Percentiles rank a stretch among this genome's conserved stretches.
Evolutionary conservation across 345 rosid genomes (phyloP).

Genomic region (Gossypium australe): DNA sequence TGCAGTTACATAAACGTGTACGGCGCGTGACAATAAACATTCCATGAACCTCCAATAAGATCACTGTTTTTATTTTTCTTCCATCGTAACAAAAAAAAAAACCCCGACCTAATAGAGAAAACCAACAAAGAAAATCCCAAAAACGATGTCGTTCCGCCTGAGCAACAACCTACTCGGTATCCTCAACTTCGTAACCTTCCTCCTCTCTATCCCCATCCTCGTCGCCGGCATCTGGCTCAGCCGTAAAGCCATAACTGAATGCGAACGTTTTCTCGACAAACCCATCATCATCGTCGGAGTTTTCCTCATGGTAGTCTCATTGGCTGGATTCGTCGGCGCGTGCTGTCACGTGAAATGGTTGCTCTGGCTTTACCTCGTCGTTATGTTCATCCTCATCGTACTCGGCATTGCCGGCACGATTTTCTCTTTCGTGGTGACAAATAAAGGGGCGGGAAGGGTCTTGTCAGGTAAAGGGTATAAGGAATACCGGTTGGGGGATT

Average conservation of each 20-base stretch:
- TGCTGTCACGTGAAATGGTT: not conserved
- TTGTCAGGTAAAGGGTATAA: slow-evolving; percentile 57
- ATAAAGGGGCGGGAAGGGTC: slow-evolving; percentile 66
- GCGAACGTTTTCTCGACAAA: slow-evolving; percentile 69
- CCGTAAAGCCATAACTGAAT: slow-evolving; percentile 50
- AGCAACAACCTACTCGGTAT: slow-evolving; percentile 73
- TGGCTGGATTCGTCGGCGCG: slow-evolving; percentile 47
- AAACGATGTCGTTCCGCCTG: slow-evolving; percentile 29
- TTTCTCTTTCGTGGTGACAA: slow-evolving; percentile 72
- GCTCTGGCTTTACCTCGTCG: slow-evolving; percentile 18
- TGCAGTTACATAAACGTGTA: not conserved
- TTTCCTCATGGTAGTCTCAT: slow-evolving; percentile 61
- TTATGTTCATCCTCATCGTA: slow-evolving; percentile 68
- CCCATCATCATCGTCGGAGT: slow-evolving; percentile 71
- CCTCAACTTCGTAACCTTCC: slow-evolving; percentile 66
- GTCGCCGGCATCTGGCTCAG: slow-evolving; percentile 67
- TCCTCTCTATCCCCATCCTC: slow-evolving; percentile 79
- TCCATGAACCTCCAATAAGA: not conserved
- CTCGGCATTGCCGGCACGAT: slow-evolving; percentile 60
- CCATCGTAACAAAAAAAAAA: not conserved
- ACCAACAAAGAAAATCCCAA: not conserved
- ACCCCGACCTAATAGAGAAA: not conserved
- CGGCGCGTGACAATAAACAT: not conserved
- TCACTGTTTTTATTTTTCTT: not conserved
- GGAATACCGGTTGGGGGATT: slow-evolving; percentile 64